These are phyloP conservation scores for Serendipita sp. DNA, from an alignment of 768 basidiomycete genomes.

Conservation along the genomic window DNA sequence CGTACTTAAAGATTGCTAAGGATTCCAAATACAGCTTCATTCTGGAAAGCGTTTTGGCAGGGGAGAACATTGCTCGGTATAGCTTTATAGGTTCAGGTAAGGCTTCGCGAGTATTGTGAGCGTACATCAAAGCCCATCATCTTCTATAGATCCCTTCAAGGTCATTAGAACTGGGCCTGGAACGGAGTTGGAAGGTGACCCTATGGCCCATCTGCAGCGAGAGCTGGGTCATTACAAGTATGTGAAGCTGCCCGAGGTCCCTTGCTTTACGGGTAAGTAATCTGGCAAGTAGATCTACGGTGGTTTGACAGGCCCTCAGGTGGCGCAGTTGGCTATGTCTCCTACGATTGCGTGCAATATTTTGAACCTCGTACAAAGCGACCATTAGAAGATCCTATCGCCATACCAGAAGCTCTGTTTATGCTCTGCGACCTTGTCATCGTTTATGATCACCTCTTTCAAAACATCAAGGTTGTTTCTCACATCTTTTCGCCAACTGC, in stretches of 20 bases:
- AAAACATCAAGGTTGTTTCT: constrained; percentile 87
- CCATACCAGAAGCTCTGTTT: constrained; percentile 90
- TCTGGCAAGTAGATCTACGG: neutral
- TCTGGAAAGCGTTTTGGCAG: constrained; percentile 80
- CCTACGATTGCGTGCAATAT: constrained; percentile 90
- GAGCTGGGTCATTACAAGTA: constrained; percentile 79
- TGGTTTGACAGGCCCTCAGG: constrained; percentile 25
- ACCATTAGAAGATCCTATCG: constrained; percentile 56
- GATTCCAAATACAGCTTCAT: constrained; percentile 91
- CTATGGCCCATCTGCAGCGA: constrained; percentile 65
- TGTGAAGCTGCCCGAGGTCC: constrained; percentile 77
- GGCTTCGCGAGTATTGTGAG: constrained; percentile 12
- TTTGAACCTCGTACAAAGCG: constrained; percentile 84
- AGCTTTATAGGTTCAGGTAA: constrained; percentile 91
- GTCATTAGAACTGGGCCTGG: constrained; percentile 75
- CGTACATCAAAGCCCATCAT: neutral
- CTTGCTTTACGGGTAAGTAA: constrained; percentile 60
- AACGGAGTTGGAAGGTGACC: constrained; percentile 63
- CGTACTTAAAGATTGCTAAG: constrained; percentile 83
- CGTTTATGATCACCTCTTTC: constrained; percentile 93
- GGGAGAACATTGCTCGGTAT: constrained; percentile 83
- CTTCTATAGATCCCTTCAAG: constrained; percentile 68
- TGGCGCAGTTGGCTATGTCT: constrained; percentile 92
- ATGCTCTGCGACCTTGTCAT: constrained; percentile 94
- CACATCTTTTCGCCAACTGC: constrained; percentile 78